Evolutionary conservation across 1,284 basidiomycete genomes (phyloP).

Genomic region (Lentinula novae-zelandiae): DNA sequence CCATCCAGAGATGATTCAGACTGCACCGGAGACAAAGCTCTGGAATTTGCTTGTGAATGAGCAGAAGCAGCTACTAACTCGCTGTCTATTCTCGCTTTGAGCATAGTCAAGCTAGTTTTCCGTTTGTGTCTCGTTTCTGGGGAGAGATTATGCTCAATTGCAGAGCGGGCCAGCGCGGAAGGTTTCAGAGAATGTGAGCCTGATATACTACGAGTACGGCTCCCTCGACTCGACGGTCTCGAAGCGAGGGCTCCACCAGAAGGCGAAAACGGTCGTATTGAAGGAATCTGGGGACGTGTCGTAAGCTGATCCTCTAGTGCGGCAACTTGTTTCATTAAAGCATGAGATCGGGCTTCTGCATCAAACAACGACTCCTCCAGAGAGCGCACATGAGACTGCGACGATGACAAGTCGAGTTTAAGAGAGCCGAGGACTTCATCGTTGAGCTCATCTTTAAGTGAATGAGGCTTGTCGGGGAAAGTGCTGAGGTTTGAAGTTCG

Average conservation of each 20-base stretch:
- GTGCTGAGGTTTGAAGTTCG: constrained; percentile 33
- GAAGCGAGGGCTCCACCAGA: constrained; percentile 29
- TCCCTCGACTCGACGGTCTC: constrained; percentile 46
- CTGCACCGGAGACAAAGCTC: constrained; percentile 50
- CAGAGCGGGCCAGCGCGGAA: constrained; percentile 42
- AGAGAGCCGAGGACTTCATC: constrained; percentile 68
- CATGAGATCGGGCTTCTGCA: constrained; percentile 65
- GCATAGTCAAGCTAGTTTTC: constrained; percentile 80
- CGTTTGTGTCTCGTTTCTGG: constrained; percentile 81
- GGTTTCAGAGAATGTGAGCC: constrained; percentile 16
- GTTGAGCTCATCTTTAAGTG: constrained; percentile 69
- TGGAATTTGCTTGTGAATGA: constrained; percentile 33
- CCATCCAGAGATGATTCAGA: constrained; percentile 16
- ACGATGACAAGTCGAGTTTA: constrained; percentile 72
- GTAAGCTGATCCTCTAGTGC: constrained; percentile 61
- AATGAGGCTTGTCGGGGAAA: constrained; percentile 34
- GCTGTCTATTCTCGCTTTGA: constrained; percentile 85
- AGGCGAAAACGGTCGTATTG: constrained; percentile 39
- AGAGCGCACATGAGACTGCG: constrained; percentile 72
- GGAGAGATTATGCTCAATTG: constrained; percentile 66
- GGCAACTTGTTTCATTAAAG: constrained; percentile 65
- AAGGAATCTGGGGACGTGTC: constrained; percentile 35
- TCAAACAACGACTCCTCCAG: constrained; percentile 73
- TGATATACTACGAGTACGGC: constrained; percentile 39
- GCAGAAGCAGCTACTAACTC: constrained; percentile 47